phyloP scores from a whole-genome alignment of 1,284 basidiomycete genomes.

The Takashimella koratensis region DNA sequence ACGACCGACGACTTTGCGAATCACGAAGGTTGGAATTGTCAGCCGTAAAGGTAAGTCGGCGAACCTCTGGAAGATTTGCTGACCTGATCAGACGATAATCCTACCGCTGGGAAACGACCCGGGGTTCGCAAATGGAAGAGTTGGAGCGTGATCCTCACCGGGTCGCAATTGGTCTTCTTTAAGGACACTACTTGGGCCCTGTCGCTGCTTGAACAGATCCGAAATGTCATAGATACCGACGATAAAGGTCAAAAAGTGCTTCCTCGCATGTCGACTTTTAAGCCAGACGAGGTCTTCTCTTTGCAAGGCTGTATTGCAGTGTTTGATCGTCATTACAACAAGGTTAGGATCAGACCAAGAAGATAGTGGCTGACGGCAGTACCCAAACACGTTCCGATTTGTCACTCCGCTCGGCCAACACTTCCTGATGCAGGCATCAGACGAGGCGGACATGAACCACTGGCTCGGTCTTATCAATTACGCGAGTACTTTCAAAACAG shows the following conservation, averaged over 20 bases:
- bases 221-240: conserved; percentile 38
- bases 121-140: conserved; percentile 80
- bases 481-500: conserved; percentile 83
- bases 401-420: conserved; percentile 67
- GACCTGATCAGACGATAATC: conserved; percentile 58
- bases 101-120: conserved; percentile 71
- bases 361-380: conserved; percentile 49
- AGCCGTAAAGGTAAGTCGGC: conserved; percentile 62
- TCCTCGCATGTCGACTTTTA: conserved; percentile 61
- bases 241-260: conserved; percentile 32
- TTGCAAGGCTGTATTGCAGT: conserved; percentile 75
- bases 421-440: conserved; percentile 70
- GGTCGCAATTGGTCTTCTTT: conserved; percentile 87
- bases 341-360: conserved; percentile 53
- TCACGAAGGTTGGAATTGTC: conserved; percentile 78
- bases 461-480: conserved; percentile 96
- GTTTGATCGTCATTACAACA: conserved; percentile 69
- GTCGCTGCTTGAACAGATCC: conserved; percentile 57
- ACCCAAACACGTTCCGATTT: conserved; percentile 73
- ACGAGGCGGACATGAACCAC: conserved; percentile 74
- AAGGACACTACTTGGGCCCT: conserved; percentile 72
- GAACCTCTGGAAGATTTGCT: conserved; percentile 3
- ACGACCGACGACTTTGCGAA: conserved; percentile 55
- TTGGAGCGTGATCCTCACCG: conserved; percentile 82
- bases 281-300: conserved; percentile 82